Evolutionary conservation across 2,329 filamentous ascomycete species (phyloP), one percentile per base, ranked within the genome.

Genomic region (Lanzia echinophila): DNA sequence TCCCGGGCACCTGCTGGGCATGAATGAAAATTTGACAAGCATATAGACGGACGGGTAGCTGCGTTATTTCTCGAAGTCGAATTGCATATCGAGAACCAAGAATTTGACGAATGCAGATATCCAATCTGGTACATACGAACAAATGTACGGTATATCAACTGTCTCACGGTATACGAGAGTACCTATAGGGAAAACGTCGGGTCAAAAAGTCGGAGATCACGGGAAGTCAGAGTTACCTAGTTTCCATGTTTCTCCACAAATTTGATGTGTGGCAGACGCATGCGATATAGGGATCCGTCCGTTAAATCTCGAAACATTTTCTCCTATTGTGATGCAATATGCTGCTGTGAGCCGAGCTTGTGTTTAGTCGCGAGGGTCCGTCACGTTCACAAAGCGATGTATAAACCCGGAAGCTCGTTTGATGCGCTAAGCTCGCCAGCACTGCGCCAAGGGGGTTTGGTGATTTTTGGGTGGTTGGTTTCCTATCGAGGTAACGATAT

Each of bases 61-160:
- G 50, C 41, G 33, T 20, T n/a, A 47, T 11, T 47, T 39, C 28
- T 52, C 49, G 49, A 47, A 47, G 50, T 42, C 34, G 43, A 47
- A 53, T 53, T 31, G 42, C 33, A 33, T 19, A 32, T 19, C 15
- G 19, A 41, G 50, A 11, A 34, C 28, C 28, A 47, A 24, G 24
- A 41, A 47, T 53, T 22, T 12, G 11, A 12, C 24, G 8, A 32
- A 42, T 47, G 36, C 28, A 34, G 24, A 42, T 11, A 22, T 19
- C 28, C 15, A 19, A 32, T 24, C 33, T 19, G 50, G 33, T 39
- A 47, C 34, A 17, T 24, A 36, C 6, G 11, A 17, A 41, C 24
- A 15, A 24, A 36, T 7, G 19, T 33, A 39, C 19, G 11, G 15
- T 12, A 33, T 47, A 33, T 12, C 31, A 36, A 8, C 24, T 10